Base-by-base conservation (phyloP, 2,329 filamentous ascomycete species). In the Juglanconis sp. region DNA sequence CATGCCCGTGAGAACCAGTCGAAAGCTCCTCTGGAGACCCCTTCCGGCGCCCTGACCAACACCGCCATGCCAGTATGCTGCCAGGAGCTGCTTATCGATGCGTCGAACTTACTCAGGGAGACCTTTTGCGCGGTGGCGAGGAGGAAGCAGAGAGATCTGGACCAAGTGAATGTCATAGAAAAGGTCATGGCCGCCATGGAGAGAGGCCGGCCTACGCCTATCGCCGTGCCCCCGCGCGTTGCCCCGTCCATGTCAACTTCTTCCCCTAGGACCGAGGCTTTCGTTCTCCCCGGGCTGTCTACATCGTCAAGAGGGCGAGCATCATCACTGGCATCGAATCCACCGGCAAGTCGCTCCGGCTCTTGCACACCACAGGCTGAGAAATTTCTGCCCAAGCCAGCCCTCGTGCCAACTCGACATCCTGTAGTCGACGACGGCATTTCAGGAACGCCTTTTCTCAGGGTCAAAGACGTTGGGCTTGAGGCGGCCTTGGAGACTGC, bases 401-500 rank as follows among this genome's bases (percentile, higher is more conserved):
- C 52, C n/a, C 17, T 50, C 34, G 35, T 61, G 24, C 60, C 40
- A 5, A 46, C 64, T 15, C 69, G 65, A 55, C 66, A 67, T 38
- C 70, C 71, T 5, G 59, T 65, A 8, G 61, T 70, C 6, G 76
- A 81, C 55, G 81, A 83, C 64, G 82, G 82, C 9, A 82, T 85
- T 34, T 79, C 81, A 6, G 81, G 82, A 30, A 81, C 72, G 62
- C 82, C 82, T 0, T 85, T 85, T 65, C 70, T 81, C 11, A 75
- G 81, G 31, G 80, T 82, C 15, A 67, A 69, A 72, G 56, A 56
- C 15, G 42, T 38, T 11, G 56, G 57, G 10, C 36, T n/a, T 40
- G 44, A 55, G 11, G 59, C 56, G 8, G 35, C 50, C 36, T 17
- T 38, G 24, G 54, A 52, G 24, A 17, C 34, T 13, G 8, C 24